Conservation (phyloP, 2,329 filamentous ascomycete genomes). For the Cladosporium sp. region DNA sequence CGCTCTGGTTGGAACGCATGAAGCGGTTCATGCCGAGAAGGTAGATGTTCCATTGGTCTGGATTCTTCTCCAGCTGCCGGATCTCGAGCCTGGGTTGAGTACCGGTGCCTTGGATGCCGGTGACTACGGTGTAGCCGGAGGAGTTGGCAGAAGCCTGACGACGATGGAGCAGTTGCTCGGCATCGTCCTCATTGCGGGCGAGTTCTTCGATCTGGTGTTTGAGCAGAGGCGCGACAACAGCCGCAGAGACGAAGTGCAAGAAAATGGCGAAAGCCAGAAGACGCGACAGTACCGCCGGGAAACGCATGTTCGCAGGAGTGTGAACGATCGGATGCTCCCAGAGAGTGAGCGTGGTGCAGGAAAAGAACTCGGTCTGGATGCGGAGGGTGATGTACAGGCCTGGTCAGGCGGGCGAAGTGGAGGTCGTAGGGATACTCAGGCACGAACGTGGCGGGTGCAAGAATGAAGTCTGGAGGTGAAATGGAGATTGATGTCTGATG, state of each 20-base stretch:
- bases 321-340: constrained; percentile 12
- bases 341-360: constrained; percentile 6
- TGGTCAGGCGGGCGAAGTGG: neutral
- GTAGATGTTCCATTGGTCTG: constrained; percentile 74
- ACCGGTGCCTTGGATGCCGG: constrained; percentile 36
- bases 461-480: constrained; percentile 9
- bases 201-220: constrained; percentile 27
- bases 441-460: constrained; percentile 18
- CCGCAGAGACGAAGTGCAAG: neutral
- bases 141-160: constrained; percentile 24
- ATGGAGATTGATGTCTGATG: constrained; percentile 3
- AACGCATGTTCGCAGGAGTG: neutral
- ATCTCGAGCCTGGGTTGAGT: constrained; percentile 63
- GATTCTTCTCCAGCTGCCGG: constrained; percentile 62
- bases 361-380: neutral
- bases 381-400: neutral
- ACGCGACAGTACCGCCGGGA: constrained; percentile 4
- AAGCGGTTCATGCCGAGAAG: constrained; percentile 73
- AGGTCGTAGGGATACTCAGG: constrained; percentile 19
- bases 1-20: constrained; percentile 65
- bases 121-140: constrained; percentile 31
- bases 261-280: neutral
- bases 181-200: neutral
- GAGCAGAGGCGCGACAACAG: constrained; percentile 22
- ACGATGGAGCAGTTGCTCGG: constrained; percentile 16